A percentile compares a stretch with the other conserved stretches of the same genome.
phyloP scores from a whole-genome alignment of 305 asterid species.

The Fraxinus floribunda region DNA sequence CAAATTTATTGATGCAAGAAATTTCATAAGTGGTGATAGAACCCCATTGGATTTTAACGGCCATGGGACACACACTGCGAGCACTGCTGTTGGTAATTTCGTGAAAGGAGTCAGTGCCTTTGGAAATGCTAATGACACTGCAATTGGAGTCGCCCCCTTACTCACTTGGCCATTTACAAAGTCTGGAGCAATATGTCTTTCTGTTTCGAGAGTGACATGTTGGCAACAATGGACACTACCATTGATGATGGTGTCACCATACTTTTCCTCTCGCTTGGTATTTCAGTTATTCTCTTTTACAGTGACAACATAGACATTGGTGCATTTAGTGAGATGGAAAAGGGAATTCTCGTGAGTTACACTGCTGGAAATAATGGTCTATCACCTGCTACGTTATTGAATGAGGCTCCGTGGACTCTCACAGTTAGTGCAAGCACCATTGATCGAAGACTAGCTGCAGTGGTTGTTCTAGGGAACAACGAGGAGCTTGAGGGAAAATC shows the following conservation, averaged over 20 bases:
- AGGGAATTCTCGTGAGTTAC: constrained; percentile 38
- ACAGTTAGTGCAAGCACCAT: too few species aligned
- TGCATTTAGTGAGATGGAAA: constrained; percentile 31
- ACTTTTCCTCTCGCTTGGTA: constrained; percentile 41
- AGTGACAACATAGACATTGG: constrained; percentile 21
- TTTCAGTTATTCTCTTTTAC: not conserved
- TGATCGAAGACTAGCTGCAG: constrained; percentile 2
- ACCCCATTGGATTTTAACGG: constrained; percentile 28
- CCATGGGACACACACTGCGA: constrained; percentile 46
- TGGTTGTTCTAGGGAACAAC: too few species aligned
- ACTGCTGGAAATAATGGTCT: constrained; percentile 15
- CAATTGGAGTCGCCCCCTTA: constrained; percentile 22
- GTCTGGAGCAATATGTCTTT: not conserved
- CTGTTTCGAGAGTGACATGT: constrained; percentile 28
- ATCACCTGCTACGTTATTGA: too few species aligned
- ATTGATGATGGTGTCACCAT: constrained; percentile 54
- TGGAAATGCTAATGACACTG: constrained; percentile 38
- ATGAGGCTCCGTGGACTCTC: too few species aligned
- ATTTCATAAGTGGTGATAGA: constrained; percentile 1
- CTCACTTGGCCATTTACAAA: too few species aligned
- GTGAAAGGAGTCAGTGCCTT: constrained; percentile 33
- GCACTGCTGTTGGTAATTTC: constrained; percentile 46
- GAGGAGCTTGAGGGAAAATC: constrained; percentile 31
- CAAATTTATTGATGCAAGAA: constrained; percentile 45
- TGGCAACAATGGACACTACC: constrained; percentile 49